Conservation (phyloP, 768 basidiomycete species). For the Xerocomus potaroensis region DNA sequence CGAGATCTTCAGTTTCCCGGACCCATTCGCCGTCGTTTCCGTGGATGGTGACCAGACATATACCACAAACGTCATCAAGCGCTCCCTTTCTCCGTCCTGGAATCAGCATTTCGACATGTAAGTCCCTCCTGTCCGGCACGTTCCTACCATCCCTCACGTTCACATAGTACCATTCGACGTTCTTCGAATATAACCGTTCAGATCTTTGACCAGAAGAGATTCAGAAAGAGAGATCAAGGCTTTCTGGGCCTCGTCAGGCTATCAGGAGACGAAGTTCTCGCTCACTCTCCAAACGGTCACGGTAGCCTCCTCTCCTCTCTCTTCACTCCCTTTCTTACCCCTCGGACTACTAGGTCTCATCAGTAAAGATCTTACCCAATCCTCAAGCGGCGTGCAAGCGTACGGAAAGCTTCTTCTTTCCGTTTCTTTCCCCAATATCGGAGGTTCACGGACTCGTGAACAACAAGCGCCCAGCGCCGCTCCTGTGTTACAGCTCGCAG, state of each 20-base stretch:
- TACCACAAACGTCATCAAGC: constrained; percentile 70
- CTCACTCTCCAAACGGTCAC: constrained; percentile 42
- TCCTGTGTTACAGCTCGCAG: constrained; percentile 14
- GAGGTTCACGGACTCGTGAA: constrained; percentile 16
- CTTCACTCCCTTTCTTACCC: constrained; percentile 1
- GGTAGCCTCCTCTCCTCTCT: constrained; percentile 28
- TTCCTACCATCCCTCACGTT: constrained; percentile 4
- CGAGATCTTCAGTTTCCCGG: constrained; percentile 76
- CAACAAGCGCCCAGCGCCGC: constrained; percentile 15
- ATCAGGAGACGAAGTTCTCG: constrained; percentile 49
- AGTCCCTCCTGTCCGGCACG: constrained; percentile 28
- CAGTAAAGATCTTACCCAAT: constrained; percentile 51
- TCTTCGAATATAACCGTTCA: constrained; percentile 78
- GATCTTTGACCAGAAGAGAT: constrained; percentile 88
- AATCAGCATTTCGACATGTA: constrained; percentile 85
- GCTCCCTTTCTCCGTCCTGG: constrained; percentile 71
- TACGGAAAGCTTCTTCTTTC: constrained; percentile 78
- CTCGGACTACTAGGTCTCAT: constrained; percentile 49
- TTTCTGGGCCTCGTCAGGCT: constrained; percentile 60
- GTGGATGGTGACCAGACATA: constrained; percentile 82
- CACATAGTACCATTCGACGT: constrained; percentile 58
- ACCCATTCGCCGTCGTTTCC: constrained; percentile 85
- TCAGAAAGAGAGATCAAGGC: constrained; percentile 83
- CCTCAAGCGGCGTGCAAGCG: constrained; percentile 42
- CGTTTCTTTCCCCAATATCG: constrained; percentile 41